Evolutionary conservation across 441 rosid species (phyloP).

Genomic region (Syzygium syzygioides): DNA sequence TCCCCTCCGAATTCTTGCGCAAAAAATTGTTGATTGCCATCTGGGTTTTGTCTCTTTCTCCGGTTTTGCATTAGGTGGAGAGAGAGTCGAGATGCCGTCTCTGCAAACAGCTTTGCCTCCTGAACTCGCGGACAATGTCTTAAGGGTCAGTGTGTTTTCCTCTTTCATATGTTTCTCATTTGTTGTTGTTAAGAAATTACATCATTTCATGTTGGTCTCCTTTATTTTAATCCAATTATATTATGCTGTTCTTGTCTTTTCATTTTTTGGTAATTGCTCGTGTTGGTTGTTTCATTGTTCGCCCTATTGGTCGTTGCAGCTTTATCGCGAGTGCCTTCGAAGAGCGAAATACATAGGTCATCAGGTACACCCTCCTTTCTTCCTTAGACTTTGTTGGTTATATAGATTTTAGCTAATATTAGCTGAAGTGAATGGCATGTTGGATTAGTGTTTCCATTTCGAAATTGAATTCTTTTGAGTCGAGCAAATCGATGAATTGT

Average conservation of each 20-base stretch:
- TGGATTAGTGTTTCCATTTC: background rate
- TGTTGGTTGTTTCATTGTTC: background rate
- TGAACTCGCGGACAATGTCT: slow-evolving; percentile 80
- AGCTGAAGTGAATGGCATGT: background rate
- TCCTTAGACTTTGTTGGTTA: background rate
- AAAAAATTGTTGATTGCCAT: background rate
- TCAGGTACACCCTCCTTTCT: slow-evolving; percentile 29
- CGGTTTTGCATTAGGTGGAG: background rate
- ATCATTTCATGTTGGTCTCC: background rate
- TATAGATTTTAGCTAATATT: background rate
- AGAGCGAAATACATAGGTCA: slow-evolving; percentile 86
- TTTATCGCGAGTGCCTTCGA: slow-evolving; percentile 94
- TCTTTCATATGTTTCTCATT: background rate
- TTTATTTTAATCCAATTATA: background rate
- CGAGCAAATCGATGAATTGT: background rate
- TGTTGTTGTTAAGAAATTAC: background rate
- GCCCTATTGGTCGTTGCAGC: slow-evolving; percentile 28
- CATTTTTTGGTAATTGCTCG: background rate
- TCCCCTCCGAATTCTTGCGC: background rate
- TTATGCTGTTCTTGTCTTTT: background rate
- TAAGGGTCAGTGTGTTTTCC: slow-evolving; percentile 51
- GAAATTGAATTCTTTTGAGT: background rate
- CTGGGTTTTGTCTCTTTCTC: background rate
- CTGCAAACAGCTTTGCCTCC: slow-evolving; percentile 84
- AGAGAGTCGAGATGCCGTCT: slow-evolving; percentile 48